Percentiles rank a stretch among this genome's conserved stretches.
Conservation (phyloP, 805 yeast species). For the Teunomyces barrocoloradensis region DNA sequence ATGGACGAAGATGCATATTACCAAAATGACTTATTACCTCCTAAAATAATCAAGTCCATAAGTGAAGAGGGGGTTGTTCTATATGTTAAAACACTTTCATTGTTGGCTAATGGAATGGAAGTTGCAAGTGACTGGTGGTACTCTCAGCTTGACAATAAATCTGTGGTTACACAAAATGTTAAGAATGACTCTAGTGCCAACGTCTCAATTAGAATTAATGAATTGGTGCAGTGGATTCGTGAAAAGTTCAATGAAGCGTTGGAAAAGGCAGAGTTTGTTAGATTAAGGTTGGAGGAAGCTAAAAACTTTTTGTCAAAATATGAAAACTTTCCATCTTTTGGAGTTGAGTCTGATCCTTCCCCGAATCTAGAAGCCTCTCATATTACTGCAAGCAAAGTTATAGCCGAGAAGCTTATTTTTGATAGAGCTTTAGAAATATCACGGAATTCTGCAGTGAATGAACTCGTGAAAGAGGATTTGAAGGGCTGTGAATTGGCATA, state of each 20-base stretch:
- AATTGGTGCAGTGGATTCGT: slow-evolving; percentile 87
- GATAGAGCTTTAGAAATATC: slow-evolving; percentile 94
- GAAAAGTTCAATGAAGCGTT: slow-evolving; percentile 84
- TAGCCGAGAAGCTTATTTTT: slow-evolving; percentile 83
- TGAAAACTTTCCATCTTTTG: slow-evolving; percentile 2
- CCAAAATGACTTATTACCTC: slow-evolving; percentile 50
- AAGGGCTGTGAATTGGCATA: slow-evolving; percentile 82
- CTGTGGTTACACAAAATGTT: slow-evolving; percentile 1
- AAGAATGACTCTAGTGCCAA: slow-evolving; percentile 21
- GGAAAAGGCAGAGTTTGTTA: slow-evolving; percentile 81
- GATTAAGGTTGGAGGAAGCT: slow-evolving; percentile 53
- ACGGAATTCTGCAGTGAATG: slow-evolving; percentile 86
- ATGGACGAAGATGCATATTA: slow-evolving; percentile 35
- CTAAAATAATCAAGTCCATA: slow-evolving; percentile 52
- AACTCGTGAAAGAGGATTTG: slow-evolving; percentile 69
- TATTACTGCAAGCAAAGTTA: slow-evolving; percentile 26
- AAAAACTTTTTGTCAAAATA: slow-evolving; percentile 4
- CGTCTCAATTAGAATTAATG: slow-evolving; percentile 47
- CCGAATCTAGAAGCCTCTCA: slow-evolving; percentile 1
- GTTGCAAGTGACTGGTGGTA: slow-evolving; percentile 92
- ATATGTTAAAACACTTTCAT: slow-evolving; percentile 78
- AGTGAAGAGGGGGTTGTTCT: slow-evolving; percentile 85
- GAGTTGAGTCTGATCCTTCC: neutral
- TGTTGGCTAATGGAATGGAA: slow-evolving; percentile 83
- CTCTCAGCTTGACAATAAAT: slow-evolving; percentile 23